phyloP scores from a whole-genome alignment of 2,329 filamentous ascomycete species.

The Tolypocladium guangdongense region DNA sequence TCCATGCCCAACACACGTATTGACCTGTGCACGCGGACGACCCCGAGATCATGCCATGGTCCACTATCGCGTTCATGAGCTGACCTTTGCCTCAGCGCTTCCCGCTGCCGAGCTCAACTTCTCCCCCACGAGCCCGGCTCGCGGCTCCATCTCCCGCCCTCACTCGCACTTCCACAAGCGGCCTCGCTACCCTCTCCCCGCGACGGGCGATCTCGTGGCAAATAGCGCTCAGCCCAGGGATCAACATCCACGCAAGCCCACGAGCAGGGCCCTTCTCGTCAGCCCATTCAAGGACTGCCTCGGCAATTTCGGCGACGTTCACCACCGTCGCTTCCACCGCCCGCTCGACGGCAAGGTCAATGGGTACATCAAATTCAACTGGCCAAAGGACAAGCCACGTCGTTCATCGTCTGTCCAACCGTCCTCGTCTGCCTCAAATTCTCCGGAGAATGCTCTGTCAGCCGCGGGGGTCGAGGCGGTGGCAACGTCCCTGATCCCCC shows the following conservation, averaged over 20 bases:
- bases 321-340: slow-evolving; percentile 14
- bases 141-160: not conserved
- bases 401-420: not conserved
- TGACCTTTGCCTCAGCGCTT: slow-evolving; percentile 17
- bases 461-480: not conserved
- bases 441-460: not conserved
- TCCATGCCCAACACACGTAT: not conserved
- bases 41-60: slow-evolving; percentile 12
- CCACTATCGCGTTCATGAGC: slow-evolving; percentile 13
- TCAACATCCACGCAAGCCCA: slow-evolving; percentile 3
- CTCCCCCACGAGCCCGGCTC: slow-evolving; percentile 4
- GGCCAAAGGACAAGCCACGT: slow-evolving; percentile 12
- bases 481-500: not conserved
- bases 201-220: slow-evolving; percentile 2
- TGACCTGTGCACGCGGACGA: not conserved
- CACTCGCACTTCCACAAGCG: slow-evolving; percentile 4
- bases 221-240: slow-evolving; percentile 3
- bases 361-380: slow-evolving; percentile 27
- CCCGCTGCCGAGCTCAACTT: slow-evolving; percentile 9
- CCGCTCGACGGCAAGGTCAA: slow-evolving; percentile 24
- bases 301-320: slow-evolving; percentile 14
- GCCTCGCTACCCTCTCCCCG: slow-evolving; percentile 9
- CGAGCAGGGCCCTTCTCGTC: slow-evolving; percentile 5
- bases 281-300: slow-evolving; percentile 23
- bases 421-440: not conserved